Percentiles rank a stretch among this genome's conserved stretches.
phyloP scores from a whole-genome alignment of 2,329 filamentous ascomycete species.

The Colletotrichum limetticola region DNA sequence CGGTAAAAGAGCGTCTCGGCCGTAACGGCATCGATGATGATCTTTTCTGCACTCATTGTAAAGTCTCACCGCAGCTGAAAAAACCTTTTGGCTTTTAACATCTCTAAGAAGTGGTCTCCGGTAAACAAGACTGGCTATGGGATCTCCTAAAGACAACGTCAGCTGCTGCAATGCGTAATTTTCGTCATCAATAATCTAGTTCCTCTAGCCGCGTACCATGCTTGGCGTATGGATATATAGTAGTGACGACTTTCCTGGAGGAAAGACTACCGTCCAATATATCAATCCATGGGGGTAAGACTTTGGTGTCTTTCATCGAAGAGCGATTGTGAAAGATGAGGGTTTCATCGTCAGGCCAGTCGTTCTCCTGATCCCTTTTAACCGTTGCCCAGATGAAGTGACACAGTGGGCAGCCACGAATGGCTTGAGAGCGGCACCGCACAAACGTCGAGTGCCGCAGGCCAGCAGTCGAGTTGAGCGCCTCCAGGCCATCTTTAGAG shows the following conservation, averaged over 20 bases:
- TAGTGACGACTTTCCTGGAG: background rate
- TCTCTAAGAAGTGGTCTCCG: slow-evolving; percentile 13
- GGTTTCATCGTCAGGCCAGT: background rate
- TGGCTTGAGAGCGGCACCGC: background rate
- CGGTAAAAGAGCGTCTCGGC: slow-evolving; percentile 6
- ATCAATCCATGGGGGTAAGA: background rate
- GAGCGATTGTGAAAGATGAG: slow-evolving; percentile 10
- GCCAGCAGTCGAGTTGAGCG: background rate
- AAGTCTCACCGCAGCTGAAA: background rate
- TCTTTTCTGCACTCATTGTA: background rate
- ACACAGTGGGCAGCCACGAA: background rate
- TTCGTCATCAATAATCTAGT: background rate
- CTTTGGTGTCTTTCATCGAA: background rate
- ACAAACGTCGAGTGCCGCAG: background rate
- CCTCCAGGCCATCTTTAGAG: background rate
- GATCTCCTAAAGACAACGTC: background rate
- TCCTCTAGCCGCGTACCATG: background rate
- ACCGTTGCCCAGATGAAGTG: background rate
- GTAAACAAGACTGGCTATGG: background rate
- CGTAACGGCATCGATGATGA: slow-evolving; percentile 7
- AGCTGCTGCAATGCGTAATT: background rate
- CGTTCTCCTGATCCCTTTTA: background rate
- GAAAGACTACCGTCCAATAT: background rate
- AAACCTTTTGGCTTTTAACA: background rate
- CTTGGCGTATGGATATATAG: slow-evolving; percentile 1